Base-by-base conservation (phyloP, 2,329 filamentous ascomycete genomes). In the Fusarium sp. region DNA sequence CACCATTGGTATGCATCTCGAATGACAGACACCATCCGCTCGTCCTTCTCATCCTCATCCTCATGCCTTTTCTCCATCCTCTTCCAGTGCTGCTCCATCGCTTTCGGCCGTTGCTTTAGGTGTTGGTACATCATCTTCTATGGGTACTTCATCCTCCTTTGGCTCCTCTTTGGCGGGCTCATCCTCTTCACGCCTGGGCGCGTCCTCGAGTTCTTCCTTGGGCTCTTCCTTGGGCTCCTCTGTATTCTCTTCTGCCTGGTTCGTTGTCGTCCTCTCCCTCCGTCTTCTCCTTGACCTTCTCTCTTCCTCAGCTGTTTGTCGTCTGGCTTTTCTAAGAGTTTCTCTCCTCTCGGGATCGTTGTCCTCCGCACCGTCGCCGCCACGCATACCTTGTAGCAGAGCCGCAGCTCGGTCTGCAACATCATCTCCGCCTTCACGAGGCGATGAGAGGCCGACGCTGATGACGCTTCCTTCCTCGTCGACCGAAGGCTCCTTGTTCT, bases 371-470 rank as follows among this genome's bases (percentile, higher is more conserved):
- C 84, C 85, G 39, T 86, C 86, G 37, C 87, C 84, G 44, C 88
- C 85, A 37, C 92, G 86, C 75, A 97, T 88, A 41, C 92, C 92
- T 71, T 96, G 91, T 27, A 98, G 80, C 73, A 97, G 80, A 63
- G 88, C 86, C 2, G 92, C 92, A 3, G 94, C 93, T 48, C 93
- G 86, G 67, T 93, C 90, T 4, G 92, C 93, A 25, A 98, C 87
- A 63, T 96, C 92, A 74, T 93, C 82, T 55, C 84, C 82, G 46
- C 78, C 77, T 15, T 79, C 77, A 29, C 76, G 74, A 3, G 80
- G 78, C 9, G 81, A 79, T 43, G 75, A 71, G 44, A 79, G 52
- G 13, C 74, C 75, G 0, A 88, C 84, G 57, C 84, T 87, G 43
- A 85, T 73, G 9, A 82, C 72, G 63, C 76, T 78, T 25, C 78